phyloP scores from a whole-genome alignment of 2,329 filamentous ascomycete species.

The Ascochyta viciae-villosae region DNA sequence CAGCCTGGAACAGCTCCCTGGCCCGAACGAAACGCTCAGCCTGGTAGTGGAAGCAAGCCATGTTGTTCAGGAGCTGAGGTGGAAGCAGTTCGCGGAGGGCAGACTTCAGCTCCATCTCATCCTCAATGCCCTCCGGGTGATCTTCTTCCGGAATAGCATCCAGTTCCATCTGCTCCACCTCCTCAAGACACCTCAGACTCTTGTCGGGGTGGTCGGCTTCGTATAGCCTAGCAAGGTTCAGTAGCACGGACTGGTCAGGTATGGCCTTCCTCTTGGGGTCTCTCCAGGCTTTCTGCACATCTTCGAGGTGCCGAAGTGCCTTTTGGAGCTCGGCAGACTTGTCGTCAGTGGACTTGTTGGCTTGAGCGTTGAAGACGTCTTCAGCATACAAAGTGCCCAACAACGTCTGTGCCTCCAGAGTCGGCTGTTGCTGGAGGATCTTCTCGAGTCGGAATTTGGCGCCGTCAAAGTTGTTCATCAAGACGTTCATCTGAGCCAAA shows the following conservation, averaged over 20 bases:
- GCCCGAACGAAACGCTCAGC: slow-evolving; percentile 81
- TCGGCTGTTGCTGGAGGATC: slow-evolving; percentile 84
- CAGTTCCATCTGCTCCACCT: slow-evolving; percentile 89
- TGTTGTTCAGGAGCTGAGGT: slow-evolving; percentile 94
- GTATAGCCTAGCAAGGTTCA: slow-evolving; percentile 91
- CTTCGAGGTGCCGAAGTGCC: slow-evolving; percentile 82
- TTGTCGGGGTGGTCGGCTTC: slow-evolving; percentile 87
- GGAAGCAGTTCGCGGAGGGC: slow-evolving; percentile 79
- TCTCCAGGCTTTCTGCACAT: slow-evolving; percentile 87
- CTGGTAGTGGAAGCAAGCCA: slow-evolving; percentile 94
- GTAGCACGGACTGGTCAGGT: slow-evolving; percentile 83
- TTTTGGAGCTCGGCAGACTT: slow-evolving; percentile 86
- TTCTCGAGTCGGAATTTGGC: slow-evolving; percentile 95
- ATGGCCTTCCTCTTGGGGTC: slow-evolving; percentile 84
- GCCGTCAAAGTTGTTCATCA: slow-evolving; percentile 84
- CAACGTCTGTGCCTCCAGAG: slow-evolving; percentile 87
- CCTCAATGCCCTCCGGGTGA: slow-evolving; percentile 62
- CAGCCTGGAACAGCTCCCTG: slow-evolving; percentile 89
- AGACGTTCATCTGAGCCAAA: slow-evolving; percentile 83
- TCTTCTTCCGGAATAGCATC: slow-evolving; percentile 78
- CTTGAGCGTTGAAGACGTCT: slow-evolving; percentile 84
- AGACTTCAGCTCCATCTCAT: slow-evolving; percentile 59
- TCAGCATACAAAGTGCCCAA: slow-evolving; percentile 93
- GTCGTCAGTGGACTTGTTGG: slow-evolving; percentile 78
- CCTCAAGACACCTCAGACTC: slow-evolving; percentile 87